A percentile compares a stretch with the other conserved stretches of the same genome.
Evolutionary conservation across 1,284 basidiomycete genomes (phyloP).

Genomic region (Malassezia furfur): DNA sequence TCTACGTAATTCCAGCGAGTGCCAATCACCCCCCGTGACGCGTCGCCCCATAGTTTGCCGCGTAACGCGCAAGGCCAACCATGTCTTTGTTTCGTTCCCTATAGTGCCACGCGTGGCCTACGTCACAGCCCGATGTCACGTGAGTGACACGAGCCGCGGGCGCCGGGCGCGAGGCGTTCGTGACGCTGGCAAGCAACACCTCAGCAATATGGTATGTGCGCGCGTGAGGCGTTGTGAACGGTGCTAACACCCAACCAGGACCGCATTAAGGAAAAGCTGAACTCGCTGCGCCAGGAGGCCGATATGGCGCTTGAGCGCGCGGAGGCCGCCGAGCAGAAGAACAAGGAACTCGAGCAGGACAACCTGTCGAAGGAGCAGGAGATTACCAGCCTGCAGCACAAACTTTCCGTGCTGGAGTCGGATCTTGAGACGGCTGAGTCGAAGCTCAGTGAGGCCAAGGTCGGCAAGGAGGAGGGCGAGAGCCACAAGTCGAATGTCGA

Average conservation of each 20-base stretch:
- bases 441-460: constrained; percentile 66
- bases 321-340: constrained; percentile 41
- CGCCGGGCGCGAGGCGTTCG: neutral
- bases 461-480: constrained; percentile 63
- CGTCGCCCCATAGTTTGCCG: too few relatives aligned
- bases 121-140: constrained; percentile 7
- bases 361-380: constrained; percentile 79
- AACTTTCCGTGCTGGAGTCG: constrained; percentile 61
- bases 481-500: constrained; percentile 67
- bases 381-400: constrained; percentile 71
- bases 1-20: too few relatives aligned
- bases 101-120: neutral
- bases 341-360: constrained; percentile 60
- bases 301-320: constrained; percentile 58
- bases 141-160: constrained; percentile 7
- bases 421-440: constrained; percentile 69
- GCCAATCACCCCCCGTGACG: too few relatives aligned
- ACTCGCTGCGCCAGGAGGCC: constrained; percentile 69
- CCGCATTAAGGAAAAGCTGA: constrained; percentile 51
- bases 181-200: constrained; percentile 2
- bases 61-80: too few relatives aligned
- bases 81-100: too few relatives aligned
- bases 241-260: constrained; percentile 3
- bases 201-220: constrained; percentile 6
- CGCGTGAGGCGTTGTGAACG: too few relatives aligned